These are phyloP conservation scores for Hypericum androsaemum DNA, from an alignment of 345 rosid genomes.

Conservation along the genomic window DNA sequence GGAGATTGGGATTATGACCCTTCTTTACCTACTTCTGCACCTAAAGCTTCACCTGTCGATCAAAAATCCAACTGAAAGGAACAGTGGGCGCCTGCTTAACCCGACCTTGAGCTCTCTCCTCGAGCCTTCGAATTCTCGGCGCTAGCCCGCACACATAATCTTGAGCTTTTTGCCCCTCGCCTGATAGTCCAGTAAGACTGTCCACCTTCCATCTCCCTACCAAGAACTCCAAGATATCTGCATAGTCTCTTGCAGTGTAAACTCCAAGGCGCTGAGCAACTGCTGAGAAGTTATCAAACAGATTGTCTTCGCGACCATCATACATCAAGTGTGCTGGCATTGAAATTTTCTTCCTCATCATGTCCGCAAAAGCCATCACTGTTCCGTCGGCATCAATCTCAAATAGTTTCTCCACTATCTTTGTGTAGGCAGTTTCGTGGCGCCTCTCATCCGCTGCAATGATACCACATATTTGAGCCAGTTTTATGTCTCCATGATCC, in stretches of 20 bases:
- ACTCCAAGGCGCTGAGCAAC: conserved; percentile 88
- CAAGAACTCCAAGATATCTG: conserved; percentile 76
- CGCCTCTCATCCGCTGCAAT: conserved; percentile 12
- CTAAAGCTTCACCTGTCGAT: conserved; percentile 60
- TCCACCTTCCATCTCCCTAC: conserved; percentile 72
- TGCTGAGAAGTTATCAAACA: conserved; percentile 66
- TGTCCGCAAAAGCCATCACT: conserved; percentile 55
- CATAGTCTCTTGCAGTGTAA: conserved; percentile 81
- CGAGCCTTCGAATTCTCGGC: conserved; percentile 63
- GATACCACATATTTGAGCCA: conserved; percentile 17
- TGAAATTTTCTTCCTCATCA: conserved; percentile 92
- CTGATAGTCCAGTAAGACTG: conserved; percentile 56
- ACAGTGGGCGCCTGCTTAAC: conserved; percentile 43
- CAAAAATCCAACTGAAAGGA: conserved; percentile 83
- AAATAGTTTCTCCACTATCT: conserved; percentile 9
- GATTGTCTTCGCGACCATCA: conserved; percentile 58
- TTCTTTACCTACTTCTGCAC: conserved; percentile 5
- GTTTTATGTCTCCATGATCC: conserved; percentile 60
- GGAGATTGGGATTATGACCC: conserved; percentile 1
- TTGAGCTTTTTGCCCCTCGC: conserved; percentile 75
- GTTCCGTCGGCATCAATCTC: conserved; percentile 29
- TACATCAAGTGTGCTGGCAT: conserved; percentile 77
- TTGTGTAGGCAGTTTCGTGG: conserved; percentile 8
- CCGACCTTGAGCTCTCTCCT: conserved; percentile 72
- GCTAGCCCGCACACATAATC: conserved; percentile 70